Conservation (phyloP, 345 rosid genomes). For the Erodium maritimum region DNA sequence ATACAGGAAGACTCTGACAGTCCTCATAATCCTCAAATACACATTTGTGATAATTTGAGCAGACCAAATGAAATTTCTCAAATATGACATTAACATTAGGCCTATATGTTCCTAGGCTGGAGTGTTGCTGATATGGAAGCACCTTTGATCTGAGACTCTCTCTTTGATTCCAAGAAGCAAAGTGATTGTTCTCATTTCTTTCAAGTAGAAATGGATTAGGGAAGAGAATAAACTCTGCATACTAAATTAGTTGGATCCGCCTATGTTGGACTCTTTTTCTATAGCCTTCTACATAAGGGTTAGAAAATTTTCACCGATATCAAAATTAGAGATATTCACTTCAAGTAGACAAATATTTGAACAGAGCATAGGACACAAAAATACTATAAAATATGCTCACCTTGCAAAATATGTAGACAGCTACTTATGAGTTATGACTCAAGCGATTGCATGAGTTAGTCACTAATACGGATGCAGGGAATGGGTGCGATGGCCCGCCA, state of each 20-base stretch:
- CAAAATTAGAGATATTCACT: neutral
- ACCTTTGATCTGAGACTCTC: neutral
- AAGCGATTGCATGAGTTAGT: neutral
- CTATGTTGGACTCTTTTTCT: neutral
- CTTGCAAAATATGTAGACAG: neutral
- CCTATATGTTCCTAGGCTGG: neutral
- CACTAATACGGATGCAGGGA: conserved; percentile 5
- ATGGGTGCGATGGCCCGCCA: conserved; percentile 13
- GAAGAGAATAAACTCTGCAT: neutral
- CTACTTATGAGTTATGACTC: too few relatives aligned
- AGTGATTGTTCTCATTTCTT: neutral
- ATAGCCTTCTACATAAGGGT: neutral
- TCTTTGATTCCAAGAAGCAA: neutral
- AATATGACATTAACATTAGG: neutral
- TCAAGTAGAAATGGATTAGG: neutral
- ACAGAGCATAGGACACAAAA: neutral
- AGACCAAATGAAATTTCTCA: neutral
- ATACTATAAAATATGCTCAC: neutral
- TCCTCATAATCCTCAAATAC: neutral
- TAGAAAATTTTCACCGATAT: neutral
- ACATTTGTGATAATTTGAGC: neutral
- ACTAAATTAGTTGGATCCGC: neutral
- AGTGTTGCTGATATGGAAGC: neutral
- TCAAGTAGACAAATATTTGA: neutral
- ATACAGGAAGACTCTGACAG: neutral